Evolutionary conservation across 2,329 filamentous ascomycete genomes (phyloP).

Genomic region (Neofusicoccum umdonicola): DNA sequence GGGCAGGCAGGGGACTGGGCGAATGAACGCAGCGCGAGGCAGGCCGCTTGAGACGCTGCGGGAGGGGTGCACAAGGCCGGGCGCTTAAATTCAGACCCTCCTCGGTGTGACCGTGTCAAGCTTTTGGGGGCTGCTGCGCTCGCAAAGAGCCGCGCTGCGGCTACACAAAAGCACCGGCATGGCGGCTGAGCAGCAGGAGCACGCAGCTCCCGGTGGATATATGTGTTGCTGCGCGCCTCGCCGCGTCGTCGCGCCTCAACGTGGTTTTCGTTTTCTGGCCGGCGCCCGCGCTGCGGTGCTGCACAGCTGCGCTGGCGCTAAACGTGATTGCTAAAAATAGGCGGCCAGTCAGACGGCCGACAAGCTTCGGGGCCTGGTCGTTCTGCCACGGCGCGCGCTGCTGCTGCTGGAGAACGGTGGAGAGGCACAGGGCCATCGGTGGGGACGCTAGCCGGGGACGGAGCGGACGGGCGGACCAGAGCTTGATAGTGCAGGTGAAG

Average conservation of each 20-base stretch:
- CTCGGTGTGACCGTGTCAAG: conserved; percentile 10
- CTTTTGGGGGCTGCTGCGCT: conserved; percentile 11
- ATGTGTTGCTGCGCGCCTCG: not conserved
- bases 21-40: not conserved
- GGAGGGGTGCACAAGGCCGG: conserved; percentile 10
- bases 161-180: not conserved
- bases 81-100: conserved; percentile 11
- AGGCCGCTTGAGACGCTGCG: not conserved
- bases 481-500: conserved; percentile 6
- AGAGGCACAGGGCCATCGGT: not conserved
- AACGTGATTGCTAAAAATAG: conserved; percentile 11
- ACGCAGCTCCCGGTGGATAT: not conserved
- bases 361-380: not conserved
- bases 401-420: not conserved
- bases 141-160: conserved; percentile 3
- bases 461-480: not conserved
- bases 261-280: not conserved
- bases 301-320: not conserved
- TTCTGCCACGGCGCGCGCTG: not conserved
- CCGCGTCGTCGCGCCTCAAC: not conserved
- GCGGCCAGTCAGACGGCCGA: not conserved
- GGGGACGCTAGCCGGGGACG: not conserved
- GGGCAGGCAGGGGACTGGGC: conserved; percentile 2
- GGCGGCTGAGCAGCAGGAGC: not conserved
- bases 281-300: not conserved